Evolutionary conservation across 352 stramenopile genomes (phyloP), one percentile per base, ranked within the genome.

Genomic region (Phytophthora palmivora): DNA sequence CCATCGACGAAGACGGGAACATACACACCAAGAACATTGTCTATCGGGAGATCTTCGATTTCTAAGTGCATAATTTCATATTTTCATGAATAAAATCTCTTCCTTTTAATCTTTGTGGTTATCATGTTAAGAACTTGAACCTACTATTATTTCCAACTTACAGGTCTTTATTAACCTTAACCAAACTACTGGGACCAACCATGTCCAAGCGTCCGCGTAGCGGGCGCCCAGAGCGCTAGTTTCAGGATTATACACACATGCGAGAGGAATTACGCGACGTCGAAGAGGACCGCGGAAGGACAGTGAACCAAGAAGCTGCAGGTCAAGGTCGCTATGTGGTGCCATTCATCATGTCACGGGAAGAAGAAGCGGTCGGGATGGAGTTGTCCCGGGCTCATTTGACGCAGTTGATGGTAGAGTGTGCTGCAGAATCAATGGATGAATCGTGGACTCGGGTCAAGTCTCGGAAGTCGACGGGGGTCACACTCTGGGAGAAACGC

Each of bases 401-500:
- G 15, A 34, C 45, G 15, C 36, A 65, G 33, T 58, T 87, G 22
- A 52, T 87, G 42, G 46, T 30, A 1, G 75, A 79, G 37, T 85
- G 73, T 43, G 58, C 70, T 24, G 21, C 24, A 4, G 28, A 45
- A n/a, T 21, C 32, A 11, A 43, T 21, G 16, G n/a, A 33, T 16
- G 36, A 41, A 11, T 58, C 49, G n/a, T 43, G 76, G 78, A 67
- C 34, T 6, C 47, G 65, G 43, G 58, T 70, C 48, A 78, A 80
- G 49, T 50, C 48, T 24, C 21, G 38, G 36, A 85, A 87, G 45
- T 52, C 65, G 2, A 60, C 67, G 3, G 47, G 68, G 8, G 70
- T 82, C 1, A 19, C 53, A 42, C 21, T 89, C 12, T 92, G 80
- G 80, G 80, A 92, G 58, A 89, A 89, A 53, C 47, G 41, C 3